Conservation (phyloP, 106 monocot genomes). For the Platanthera zijinensis region DNA sequence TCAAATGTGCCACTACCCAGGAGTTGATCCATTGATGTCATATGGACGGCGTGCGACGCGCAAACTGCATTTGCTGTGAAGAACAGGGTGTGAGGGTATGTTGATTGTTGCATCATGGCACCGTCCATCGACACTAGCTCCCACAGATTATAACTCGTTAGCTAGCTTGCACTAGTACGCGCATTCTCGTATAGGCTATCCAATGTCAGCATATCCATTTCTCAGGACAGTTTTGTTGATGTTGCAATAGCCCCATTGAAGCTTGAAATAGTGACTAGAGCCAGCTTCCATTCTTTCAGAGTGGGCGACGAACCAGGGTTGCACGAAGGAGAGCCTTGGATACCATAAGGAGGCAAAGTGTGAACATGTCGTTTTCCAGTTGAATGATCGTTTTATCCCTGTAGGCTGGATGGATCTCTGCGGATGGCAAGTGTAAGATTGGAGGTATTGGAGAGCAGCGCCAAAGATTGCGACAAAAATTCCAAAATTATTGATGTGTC, state of each 20-base stretch:
- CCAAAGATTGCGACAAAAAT: too few relatives aligned
- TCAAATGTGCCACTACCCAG: background rate
- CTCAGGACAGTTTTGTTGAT: constrained; percentile 82
- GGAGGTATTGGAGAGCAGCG: too few relatives aligned
- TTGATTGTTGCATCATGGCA: constrained; percentile 26
- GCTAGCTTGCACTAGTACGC: constrained; percentile 45
- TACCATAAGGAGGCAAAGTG: too few relatives aligned
- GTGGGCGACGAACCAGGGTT: too few relatives aligned
- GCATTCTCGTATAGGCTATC: constrained; percentile 93
- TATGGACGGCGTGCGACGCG: constrained; percentile 70
- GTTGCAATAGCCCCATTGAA: constrained; percentile 54
- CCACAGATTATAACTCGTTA: constrained; percentile 83
- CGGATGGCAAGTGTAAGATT: too few relatives aligned
- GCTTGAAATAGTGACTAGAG: constrained; percentile 73
- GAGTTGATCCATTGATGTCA: constrained; percentile 85
- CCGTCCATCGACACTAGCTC: constrained; percentile 28
- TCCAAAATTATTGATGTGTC: too few relatives aligned
- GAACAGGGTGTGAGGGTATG: constrained; percentile 47
- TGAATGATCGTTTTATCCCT: too few relatives aligned
- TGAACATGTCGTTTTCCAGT: too few relatives aligned
- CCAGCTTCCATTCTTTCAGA: constrained; percentile 85
- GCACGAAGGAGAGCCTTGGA: too few relatives aligned
- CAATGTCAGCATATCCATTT: constrained; percentile 71
- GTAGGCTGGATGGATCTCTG: too few relatives aligned
- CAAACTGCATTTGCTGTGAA: constrained; percentile 41